Base-by-base conservation (phyloP, 108 stramenopile species). In the Cylindrotheca closterium region DNA sequence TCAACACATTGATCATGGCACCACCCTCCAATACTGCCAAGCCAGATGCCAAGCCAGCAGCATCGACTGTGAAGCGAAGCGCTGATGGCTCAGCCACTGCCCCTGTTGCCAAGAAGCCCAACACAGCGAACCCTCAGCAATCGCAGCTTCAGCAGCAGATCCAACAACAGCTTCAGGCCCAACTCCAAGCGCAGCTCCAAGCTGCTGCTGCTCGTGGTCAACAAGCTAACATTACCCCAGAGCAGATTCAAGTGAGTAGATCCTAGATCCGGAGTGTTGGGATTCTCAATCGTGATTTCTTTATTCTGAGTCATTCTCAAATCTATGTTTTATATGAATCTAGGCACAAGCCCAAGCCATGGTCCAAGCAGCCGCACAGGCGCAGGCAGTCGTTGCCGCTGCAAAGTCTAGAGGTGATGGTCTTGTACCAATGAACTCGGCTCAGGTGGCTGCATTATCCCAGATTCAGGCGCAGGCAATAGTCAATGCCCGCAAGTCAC, bases 401-500 rank as follows among this genome's bases (percentile, higher is more conserved):
- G 88, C 88, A 64, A 92, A 92, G 60, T 73, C 84, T 30, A 58
- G 86, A 17, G 87, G 87, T 24, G 88, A 85, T 61, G 87, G 87
- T 1, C 68, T 92, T 21, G 85, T 86, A 21, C 83, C 81, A 30
- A 82, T 79, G 82, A 81, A 75, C 58, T 66, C 83, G 17, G 74
- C 80, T 15, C 87, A 92, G 58, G 85, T 92, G 55, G 55, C 70
- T 18, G 87, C 91, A 4, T 70, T 92, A 24, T 76, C 73, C 23
- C 87, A 92, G 56, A 88, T 88, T 57, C 91, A 92, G 60, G 91
- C 91, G 3, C 87, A 92, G 72, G 91, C 91, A 17, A 92, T 92
- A 69, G 91, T 92, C 26, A 82, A 92, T 72, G 91, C 91, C 4
- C 77, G 91, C 47, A 87, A 83, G 18, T 63, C 73, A 21, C 71